Percentiles rank a stretch among this genome's conserved stretches.
These are phyloP conservation scores for Exsudoporus frostii DNA, from an alignment of 768 basidiomycete species.

Conservation along the genomic window DNA sequence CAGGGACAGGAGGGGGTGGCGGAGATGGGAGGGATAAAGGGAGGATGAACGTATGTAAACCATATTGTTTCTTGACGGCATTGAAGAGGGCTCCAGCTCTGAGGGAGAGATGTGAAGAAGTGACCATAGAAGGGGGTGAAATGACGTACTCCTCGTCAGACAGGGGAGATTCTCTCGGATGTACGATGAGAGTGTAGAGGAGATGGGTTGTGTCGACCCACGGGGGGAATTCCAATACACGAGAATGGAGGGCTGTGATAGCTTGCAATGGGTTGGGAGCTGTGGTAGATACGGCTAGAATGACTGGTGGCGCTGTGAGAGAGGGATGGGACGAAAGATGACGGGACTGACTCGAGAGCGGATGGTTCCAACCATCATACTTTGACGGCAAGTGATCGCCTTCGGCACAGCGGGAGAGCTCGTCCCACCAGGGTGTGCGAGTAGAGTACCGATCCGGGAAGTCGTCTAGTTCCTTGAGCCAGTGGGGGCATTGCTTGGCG, in stretches of 20 bases:
- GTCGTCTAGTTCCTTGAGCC: constrained; percentile 67
- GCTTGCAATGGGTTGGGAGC: constrained; percentile 79
- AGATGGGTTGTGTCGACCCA: constrained; percentile 78
- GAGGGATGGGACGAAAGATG: constrained; percentile 7
- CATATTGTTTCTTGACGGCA: constrained; percentile 85
- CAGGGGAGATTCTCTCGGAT: constrained; percentile 64
- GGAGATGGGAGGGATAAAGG: constrained; percentile 57
- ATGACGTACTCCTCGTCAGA: constrained; percentile 75
- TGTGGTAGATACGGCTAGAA: constrained; percentile 79
- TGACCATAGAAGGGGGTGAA: constrained; percentile 1
- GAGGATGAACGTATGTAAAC: constrained; percentile 72
- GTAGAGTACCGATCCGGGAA: constrained; percentile 37
- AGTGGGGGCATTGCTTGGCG: constrained; percentile 55
- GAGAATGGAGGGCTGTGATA: constrained; percentile 69
- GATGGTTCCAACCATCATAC: constrained; percentile 84
- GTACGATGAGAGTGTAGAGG: constrained; percentile 74
- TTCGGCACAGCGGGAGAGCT: constrained; percentile 71
- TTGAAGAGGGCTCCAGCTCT: constrained; percentile 80
- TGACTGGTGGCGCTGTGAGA: constrained; percentile 46
- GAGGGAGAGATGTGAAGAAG: constrained; percentile 7
- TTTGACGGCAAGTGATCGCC: constrained; percentile 72
- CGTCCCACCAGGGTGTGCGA: constrained; percentile 86
- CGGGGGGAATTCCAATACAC: constrained; percentile 62
- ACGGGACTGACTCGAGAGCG: constrained; percentile 61
- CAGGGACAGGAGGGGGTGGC: constrained; percentile 62